Evolutionary conservation across 768 basidiomycete genomes (phyloP).

Genomic region (Royoungia palumana): DNA sequence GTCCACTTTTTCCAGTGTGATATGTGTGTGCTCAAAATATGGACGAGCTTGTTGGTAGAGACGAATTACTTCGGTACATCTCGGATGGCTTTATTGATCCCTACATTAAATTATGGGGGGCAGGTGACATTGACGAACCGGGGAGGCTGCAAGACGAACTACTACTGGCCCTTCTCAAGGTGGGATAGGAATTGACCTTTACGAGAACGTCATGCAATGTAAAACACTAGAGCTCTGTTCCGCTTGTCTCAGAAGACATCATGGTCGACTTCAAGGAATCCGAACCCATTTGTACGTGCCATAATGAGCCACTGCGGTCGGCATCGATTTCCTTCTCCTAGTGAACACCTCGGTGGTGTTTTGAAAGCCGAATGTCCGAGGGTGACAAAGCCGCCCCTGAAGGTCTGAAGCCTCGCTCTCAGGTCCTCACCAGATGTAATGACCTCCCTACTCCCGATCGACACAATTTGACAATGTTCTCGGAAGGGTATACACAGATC

Average conservation of each 20-base stretch:
- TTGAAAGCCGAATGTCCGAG: conserved; percentile 59
- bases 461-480: too few relatives aligned
- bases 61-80: conserved; percentile 32
- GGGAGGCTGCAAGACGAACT: conserved; percentile 70
- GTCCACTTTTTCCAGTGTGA: conserved; percentile 76
- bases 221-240: conserved; percentile 60
- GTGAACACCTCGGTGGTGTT: conserved; percentile 69
- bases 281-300: conserved; percentile 55
- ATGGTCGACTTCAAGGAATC: conserved; percentile 62
- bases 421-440: conserved; percentile 46
- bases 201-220: neutral
- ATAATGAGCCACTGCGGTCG: too few relatives aligned
- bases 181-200: conserved; percentile 26
- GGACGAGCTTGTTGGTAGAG: neutral
- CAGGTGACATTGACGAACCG: conserved; percentile 43
- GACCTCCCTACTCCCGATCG: too few relatives aligned
- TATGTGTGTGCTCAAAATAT: conserved; percentile 74
- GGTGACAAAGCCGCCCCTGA: conserved; percentile 60
- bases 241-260: conserved; percentile 54
- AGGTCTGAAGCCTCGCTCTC: conserved; percentile 75
- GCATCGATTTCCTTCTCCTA: too few relatives aligned
- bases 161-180: conserved; percentile 68
- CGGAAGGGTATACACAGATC: too few relatives aligned
- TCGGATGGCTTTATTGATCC: conserved; percentile 12
- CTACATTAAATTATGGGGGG: conserved; percentile 33